These are phyloP conservation scores for Anthoceros angustus DNA, from an alignment of 225 moss, liverwort and hornwort species.

Conservation along the genomic window DNA sequence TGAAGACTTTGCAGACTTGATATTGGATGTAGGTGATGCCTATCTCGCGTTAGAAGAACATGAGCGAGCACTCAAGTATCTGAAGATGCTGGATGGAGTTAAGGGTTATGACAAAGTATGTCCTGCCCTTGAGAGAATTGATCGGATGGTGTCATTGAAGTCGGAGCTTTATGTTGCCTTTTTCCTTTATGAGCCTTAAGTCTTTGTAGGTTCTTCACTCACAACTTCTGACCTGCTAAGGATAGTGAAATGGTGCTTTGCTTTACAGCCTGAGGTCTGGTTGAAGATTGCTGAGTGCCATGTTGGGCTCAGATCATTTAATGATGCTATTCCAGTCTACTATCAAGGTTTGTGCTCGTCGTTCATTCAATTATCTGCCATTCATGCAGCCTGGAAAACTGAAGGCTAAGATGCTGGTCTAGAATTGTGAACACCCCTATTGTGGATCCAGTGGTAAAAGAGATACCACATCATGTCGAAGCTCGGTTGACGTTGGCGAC, in stretches of 20 bases:
- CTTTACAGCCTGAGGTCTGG: constrained; percentile 47
- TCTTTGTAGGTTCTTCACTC: background rate
- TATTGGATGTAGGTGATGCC: constrained; percentile 91
- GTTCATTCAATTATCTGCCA: background rate
- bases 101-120: constrained; percentile 65
- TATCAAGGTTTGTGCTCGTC: constrained; percentile 35
- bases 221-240: background rate
- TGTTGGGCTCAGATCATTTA: constrained; percentile 29
- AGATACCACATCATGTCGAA: constrained; percentile 65
- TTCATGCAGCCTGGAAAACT: background rate
- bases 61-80: constrained; percentile 54
- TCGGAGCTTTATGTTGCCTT: background rate
- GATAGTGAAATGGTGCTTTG: background rate
- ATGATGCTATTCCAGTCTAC: constrained; percentile 56
- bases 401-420: background rate
- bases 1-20: constrained; percentile 67
- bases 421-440: background rate
- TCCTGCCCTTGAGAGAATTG: background rate
- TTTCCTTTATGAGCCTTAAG: background rate
- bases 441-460: constrained; percentile 46
- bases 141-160: background rate
- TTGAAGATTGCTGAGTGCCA: constrained; percentile 78
- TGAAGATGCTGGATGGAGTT: constrained; percentile 55
- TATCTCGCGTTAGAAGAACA: constrained; percentile 82
- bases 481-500: constrained; percentile 61